Evolutionary conservation across 805 yeast species (phyloP).

Genomic region (Kodamaea restingae): DNA sequence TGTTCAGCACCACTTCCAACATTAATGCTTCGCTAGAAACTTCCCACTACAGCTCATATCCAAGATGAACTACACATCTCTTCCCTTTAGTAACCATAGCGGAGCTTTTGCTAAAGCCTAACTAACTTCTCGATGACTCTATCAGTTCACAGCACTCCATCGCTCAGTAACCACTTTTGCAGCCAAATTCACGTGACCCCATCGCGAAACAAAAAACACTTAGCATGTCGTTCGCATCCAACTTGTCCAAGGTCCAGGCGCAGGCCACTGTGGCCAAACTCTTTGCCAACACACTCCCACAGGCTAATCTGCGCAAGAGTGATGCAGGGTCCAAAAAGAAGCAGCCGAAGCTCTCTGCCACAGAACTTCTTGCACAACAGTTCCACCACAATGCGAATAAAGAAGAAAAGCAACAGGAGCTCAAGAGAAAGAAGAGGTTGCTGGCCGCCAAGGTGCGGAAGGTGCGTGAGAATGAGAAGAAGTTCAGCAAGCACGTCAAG

Average conservation of each 20-base stretch:
- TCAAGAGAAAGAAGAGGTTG: constrained; percentile 7
- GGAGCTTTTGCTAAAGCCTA: no score
- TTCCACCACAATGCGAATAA: constrained; percentile 8
- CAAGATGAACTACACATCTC: no score
- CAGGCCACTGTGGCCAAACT: constrained; percentile 23
- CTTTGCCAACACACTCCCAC: constrained; percentile 21
- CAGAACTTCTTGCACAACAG: constrained; percentile 13
- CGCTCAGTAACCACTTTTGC: background rate
- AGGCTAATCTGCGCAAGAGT: constrained; percentile 2
- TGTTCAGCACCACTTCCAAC: no score
- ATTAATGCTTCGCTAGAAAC: no score
- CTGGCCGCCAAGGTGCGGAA: constrained; percentile 22
- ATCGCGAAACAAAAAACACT: background rate
- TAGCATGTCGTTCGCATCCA: constrained; percentile 20
- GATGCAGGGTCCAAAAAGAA: background rate
- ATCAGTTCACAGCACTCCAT: no score
- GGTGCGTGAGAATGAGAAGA: constrained; percentile 24
- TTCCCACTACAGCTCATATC: no score
- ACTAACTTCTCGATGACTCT: no score
- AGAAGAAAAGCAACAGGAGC: constrained; percentile 8
- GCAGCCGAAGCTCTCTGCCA: constrained; percentile 8
- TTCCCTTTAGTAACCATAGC: no score
- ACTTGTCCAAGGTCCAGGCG: constrained; percentile 19
- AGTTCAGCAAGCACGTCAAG: constrained; percentile 34
- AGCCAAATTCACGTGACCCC: constrained; percentile 2